These are phyloP conservation scores for Pseudotsuga menziesii DNA, from an alignment of 75 land plant genomes.

Conservation along the genomic window DNA sequence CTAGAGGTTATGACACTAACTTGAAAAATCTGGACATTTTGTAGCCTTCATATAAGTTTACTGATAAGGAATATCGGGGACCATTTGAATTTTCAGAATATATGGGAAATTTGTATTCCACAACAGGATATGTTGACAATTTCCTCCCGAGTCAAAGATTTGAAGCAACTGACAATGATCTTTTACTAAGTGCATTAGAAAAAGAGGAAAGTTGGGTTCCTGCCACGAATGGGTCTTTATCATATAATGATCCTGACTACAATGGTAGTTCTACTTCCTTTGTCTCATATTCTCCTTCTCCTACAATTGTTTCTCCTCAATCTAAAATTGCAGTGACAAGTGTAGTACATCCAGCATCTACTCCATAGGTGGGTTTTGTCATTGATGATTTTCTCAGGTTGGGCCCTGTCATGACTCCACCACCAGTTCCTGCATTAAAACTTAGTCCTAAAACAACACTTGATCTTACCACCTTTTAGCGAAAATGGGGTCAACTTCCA, in stretches of 20 bases:
- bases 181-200: constrained; percentile 76
- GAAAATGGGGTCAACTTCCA: constrained; percentile 92
- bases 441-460: constrained; percentile 76
- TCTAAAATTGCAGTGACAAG: constrained; percentile 16
- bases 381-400: constrained; percentile 91
- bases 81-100: constrained; percentile 92
- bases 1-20: neutral
- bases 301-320: constrained; percentile 19
- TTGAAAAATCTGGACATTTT: constrained; percentile 12
- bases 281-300: constrained; percentile 13
- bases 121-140: constrained; percentile 31
- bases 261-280: constrained; percentile 23
- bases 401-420: constrained; percentile 32
- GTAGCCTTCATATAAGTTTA: constrained; percentile 99
- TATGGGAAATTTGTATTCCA: constrained; percentile 45
- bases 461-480: constrained; percentile 81
- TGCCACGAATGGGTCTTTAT: constrained; percentile 52
- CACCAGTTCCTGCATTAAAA: constrained; percentile 49
- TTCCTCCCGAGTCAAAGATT: constrained; percentile 54
- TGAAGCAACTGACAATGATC: constrained; percentile 91
- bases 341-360: constrained; percentile 15
- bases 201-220: constrained; percentile 63
- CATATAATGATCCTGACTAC: constrained; percentile 65
- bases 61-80: constrained; percentile 91
- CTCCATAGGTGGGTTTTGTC: constrained; percentile 20